Evolutionary conservation across 1,284 basidiomycete genomes (phyloP).

Genomic region (Mycena sp.): DNA sequence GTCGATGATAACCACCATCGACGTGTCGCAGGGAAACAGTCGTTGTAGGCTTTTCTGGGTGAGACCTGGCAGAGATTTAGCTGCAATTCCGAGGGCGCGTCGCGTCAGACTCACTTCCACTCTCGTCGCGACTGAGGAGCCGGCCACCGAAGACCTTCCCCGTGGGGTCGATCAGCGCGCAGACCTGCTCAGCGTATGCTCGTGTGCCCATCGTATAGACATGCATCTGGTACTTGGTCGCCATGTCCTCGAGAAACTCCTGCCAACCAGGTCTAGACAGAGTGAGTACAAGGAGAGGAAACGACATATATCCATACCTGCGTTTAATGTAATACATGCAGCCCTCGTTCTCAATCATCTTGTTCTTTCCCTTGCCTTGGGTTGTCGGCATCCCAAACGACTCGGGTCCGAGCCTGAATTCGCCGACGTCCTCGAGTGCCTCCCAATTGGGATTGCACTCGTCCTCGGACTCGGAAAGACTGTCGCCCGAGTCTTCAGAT

Average conservation of each 20-base stretch:
- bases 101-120: conserved; percentile 64
- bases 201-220: conserved; percentile 99
- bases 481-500: conserved; percentile 52
- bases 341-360: conserved; percentile 74
- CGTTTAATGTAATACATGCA: conserved; percentile 99
- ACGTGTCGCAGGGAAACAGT: conserved; percentile 95
- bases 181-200: conserved; percentile 96
- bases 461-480: conserved; percentile 54
- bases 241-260: conserved; percentile 78
- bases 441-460: conserved; percentile 88
- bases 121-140: conserved; percentile 94
- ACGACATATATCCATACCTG: conserved; percentile 61
- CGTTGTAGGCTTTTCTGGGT: conserved; percentile 92
- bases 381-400: conserved; percentile 66
- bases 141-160: conserved; percentile 88
- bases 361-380: conserved; percentile 62
- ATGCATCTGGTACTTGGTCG: conserved; percentile 95
- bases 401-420: conserved; percentile 88
- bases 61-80: conserved; percentile 50
- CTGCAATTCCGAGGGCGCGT: no score
- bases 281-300: conserved; percentile 27
- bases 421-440: conserved; percentile 88
- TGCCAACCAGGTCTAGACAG: conserved; percentile 83
- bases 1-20: conserved; percentile 99
- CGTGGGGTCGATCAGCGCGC: conserved; percentile 92